Evolutionary conservation across 768 basidiomycete species (phyloP), one percentile per base, ranked within the genome.

Genomic region (Russula griseocarnosa): DNA sequence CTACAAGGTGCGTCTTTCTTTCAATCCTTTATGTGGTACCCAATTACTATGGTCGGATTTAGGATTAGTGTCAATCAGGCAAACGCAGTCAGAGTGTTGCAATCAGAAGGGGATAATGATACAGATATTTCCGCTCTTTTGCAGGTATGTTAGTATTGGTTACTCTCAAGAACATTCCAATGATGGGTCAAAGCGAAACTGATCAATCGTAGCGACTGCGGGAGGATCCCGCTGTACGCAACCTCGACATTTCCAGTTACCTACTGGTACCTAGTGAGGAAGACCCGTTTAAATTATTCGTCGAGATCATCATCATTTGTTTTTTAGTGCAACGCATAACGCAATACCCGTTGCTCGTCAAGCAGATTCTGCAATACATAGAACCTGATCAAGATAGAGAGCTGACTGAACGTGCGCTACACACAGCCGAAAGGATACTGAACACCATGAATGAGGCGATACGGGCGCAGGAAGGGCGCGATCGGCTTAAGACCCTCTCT

Each of bases 191-290:
- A 32, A 54, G 40, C 8, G 32, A 30, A 42, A 36, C 63, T 66
- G 34, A 65, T 44, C 10, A 24, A 13, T 42, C 59, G 56, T 68
- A 95, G 89, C 79, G 77, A 40, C 80, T 94, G 28, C 83, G 92
- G 58, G 88, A 93, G 64, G 86, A 90, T 58, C 87, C 92, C 0
- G 74, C 70, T n/a, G n/a, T n/a, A n/a, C n/a, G n/a, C n/a, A n/a
- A n/a, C n/a, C n/a, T n/a, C n/a, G n/a, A n/a, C n/a, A 74, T 98
- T 24, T 92, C 94, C 1, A 94, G 92, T 97, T n/a, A 94, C 73
- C 76, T 98, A 38, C 83, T 98, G 11, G 86, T 85, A n/a, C 94
- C 94, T 0, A 96, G 93, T 94, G 74, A 69, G 86, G 4, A 50
- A 52, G 28, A 36, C 28, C 55, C n/a, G 22, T 51, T 2, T 38